Conservation (phyloP, 495 filamentous ascomycete species). For the Durotheca rogersii region DNA sequence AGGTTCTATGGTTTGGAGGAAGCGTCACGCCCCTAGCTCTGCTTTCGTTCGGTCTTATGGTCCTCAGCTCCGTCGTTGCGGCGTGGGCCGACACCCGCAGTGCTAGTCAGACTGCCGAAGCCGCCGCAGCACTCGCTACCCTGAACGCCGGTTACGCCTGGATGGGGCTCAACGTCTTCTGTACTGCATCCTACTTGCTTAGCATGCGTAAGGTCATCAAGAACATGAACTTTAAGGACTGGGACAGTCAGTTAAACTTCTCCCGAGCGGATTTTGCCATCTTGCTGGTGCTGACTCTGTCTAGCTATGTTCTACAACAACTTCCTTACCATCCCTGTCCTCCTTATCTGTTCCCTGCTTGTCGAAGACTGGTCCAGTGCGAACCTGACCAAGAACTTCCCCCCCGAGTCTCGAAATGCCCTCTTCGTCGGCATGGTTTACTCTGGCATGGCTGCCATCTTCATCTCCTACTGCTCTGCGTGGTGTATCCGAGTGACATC, state of each 20-base stretch:
- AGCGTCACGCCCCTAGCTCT: conserved; percentile 84
- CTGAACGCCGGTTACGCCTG: conserved; percentile 95
- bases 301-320: conserved; percentile 99
- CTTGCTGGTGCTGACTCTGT: conserved; percentile 34
- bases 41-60: conserved; percentile 97
- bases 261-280: not conserved
- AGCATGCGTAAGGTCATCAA: conserved; percentile 98
- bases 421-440: conserved; percentile 87
- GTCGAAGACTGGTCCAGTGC: conserved; percentile 87
- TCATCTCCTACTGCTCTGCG: conserved; percentile 97
- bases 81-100: conserved; percentile 98
- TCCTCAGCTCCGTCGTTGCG: conserved; percentile 89
- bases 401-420: conserved; percentile 67
- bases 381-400: conserved; percentile 89
- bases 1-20: conserved; percentile 98
- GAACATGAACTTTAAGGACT: conserved; percentile 99
- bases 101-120: conserved; percentile 62
- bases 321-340: conserved; percentile 90
- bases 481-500: conserved; percentile 98
- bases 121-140: conserved; percentile 76
- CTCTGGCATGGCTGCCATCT: conserved; percentile 89
- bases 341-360: conserved; percentile 77
- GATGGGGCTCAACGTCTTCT: conserved; percentile 98
- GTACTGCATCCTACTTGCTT: conserved; percentile 85
- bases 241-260: conserved; percentile 75